These are phyloP conservation scores for Solanum pennellii DNA, from an alignment of 257 asterid species.

Conservation along the genomic window DNA sequence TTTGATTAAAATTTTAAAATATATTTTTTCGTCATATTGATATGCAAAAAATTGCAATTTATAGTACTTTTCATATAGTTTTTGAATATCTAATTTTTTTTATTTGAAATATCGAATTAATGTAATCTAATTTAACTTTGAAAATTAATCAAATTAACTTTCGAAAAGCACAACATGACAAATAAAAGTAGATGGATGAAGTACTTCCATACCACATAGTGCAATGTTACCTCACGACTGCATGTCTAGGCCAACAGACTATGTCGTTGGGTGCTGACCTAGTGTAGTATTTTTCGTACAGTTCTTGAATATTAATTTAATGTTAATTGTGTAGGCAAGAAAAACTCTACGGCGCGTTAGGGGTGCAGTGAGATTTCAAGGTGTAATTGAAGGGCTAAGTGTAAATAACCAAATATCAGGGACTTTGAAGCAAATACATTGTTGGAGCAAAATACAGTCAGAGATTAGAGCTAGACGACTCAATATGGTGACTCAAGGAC, in stretches of 20 bases:
- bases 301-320: neutral
- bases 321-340: constrained; percentile 28
- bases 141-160: too few relatives aligned
- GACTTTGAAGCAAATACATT: constrained; percentile 48
- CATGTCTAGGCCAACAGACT: neutral
- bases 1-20: too few relatives aligned
- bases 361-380: constrained; percentile 32
- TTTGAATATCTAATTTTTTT: too few relatives aligned
- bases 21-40: too few relatives aligned
- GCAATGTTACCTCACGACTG: neutral
- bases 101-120: too few relatives aligned
- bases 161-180: too few relatives aligned
- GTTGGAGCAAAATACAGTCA: constrained; percentile 54
- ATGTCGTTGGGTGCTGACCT: neutral
- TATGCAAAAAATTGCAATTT: too few relatives aligned
- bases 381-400: constrained; percentile 22
- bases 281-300: too few relatives aligned
- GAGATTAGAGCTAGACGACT: constrained; percentile 52
- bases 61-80: too few relatives aligned
- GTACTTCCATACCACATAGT: neutral
- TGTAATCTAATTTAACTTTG: too few relatives aligned
- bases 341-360: constrained; percentile 27
- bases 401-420: constrained; percentile 33
- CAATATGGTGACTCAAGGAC: constrained; percentile 43
- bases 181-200: too few relatives aligned